Evolutionary conservation across 495 filamentous ascomycete species (phyloP), one percentile per base, ranked within the genome.

Genomic region (Bacidia gigantensis): DNA sequence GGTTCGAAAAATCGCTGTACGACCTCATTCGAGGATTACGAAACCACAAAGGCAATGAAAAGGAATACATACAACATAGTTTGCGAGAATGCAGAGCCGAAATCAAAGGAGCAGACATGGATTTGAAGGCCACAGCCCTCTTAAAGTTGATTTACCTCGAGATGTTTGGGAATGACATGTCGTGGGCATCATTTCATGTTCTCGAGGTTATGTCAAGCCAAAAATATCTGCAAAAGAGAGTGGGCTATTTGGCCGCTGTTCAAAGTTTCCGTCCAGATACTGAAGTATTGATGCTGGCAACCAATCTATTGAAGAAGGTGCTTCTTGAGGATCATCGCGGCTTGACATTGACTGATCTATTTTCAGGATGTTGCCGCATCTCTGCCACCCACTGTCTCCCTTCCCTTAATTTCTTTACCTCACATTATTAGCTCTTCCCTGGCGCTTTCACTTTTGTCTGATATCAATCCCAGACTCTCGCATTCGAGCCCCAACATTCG

Each of bases 91-190:
- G 92, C 66, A 87, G 87, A 57, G 68, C 79, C 47, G 92, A 98
- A 64, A 86, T 95, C 60, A 82, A 79, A 63, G 82, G 84, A 52
- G 82, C 88, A 67, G 92, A 98, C 67, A 86, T 95, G 83, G 90
- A 98, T 67, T 77, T 94, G 65, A 98, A 98, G 72, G 87, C 92
- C 11, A 96, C 89, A 10, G 93, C 92, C 38, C 73, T 97, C 26
- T 69, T 98, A 59, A 98, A 98, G 69, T 73, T 98, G 51, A 82
- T 94, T 35, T 98, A 98, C 64, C 77, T 98, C 54, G 92, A 98
- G 65, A 98, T 98, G 92, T 88, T 95, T 62, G 92, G 92, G 11
- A 86, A 98, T 62, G 92, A 98, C 68, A 98, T 98, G 92, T 96
- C 92, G 0, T 98, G 92, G 92, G 92, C 93, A 18, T 87, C 88